Percentiles rank a stretch among this genome's conserved stretches.
These are phyloP conservation scores for Euphorbia pulcherrima DNA, from an alignment of 345 rosid genomes.

Conservation along the genomic window DNA sequence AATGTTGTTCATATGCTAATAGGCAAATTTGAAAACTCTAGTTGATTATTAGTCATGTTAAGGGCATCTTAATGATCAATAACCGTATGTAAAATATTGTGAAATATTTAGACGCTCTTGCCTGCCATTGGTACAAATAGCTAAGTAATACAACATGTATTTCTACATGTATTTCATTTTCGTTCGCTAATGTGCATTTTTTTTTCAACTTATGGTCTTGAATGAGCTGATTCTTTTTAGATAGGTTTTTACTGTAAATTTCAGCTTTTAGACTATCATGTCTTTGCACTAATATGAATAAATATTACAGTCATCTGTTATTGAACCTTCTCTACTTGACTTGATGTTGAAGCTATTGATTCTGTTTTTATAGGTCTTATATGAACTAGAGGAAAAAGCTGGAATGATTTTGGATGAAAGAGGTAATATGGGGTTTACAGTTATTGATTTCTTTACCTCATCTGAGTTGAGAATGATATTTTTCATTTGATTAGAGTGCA, in stretches of 20 bases:
- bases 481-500: background rate
- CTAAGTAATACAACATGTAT: no score
- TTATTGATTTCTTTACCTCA: background rate
- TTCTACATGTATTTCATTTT: no score
- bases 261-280: no score
- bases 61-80: background rate
- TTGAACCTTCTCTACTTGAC: background rate
- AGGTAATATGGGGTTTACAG: conserved; percentile 34
- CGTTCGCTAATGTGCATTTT: background rate
- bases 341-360: background rate
- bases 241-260: no score
- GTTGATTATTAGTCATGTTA: background rate
- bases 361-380: conserved; percentile 56
- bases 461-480: background rate
- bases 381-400: conserved; percentile 90
- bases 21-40: background rate
- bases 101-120: background rate
- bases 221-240: no score
- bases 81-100: background rate
- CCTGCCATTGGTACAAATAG: background rate
- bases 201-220: no score
- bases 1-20: background rate
- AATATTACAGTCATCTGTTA: background rate
- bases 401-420: conserved; percentile 86
- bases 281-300: background rate